Evolutionary conservation across 2,329 filamentous ascomycete species (phyloP).

Genomic region (Plectosphaerella sp.): DNA sequence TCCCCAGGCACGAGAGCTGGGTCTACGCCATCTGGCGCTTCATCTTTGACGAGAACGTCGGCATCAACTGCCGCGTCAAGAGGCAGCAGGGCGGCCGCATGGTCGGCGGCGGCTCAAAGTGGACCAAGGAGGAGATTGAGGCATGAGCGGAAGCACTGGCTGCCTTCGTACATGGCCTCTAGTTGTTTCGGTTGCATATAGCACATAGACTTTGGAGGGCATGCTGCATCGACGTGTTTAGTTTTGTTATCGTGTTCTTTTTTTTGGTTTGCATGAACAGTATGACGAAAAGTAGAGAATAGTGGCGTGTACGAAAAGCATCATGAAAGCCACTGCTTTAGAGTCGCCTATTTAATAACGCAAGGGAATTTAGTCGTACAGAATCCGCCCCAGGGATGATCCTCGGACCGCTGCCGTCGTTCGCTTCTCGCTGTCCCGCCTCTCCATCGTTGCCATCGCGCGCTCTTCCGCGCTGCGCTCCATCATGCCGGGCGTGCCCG

Average conservation of each 20-base stretch:
- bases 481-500: no score
- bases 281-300: background rate
- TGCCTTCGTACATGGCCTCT: background rate
- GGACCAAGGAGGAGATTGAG: constrained; percentile 68
- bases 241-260: background rate
- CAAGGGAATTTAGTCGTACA: background rate
- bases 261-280: background rate
- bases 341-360: background rate
- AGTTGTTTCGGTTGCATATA: background rate
- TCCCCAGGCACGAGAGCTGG: constrained; percentile 90
- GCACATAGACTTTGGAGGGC: no score
- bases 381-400: background rate
- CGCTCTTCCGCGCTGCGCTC: no score
- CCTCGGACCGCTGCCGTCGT: no score
- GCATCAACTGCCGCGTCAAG: constrained; percentile 91
- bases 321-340: background rate
- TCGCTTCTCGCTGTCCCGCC: no score
- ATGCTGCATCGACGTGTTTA: no score
- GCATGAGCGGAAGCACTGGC: constrained; percentile 33
- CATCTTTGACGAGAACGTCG: constrained; percentile 83
- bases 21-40: constrained; percentile 92
- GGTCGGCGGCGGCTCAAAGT: constrained; percentile 48
- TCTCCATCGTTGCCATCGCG: no score
- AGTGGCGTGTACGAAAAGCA: background rate
- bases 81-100: constrained; percentile 69